A percentile compares a stretch with the other conserved stretches of the same genome.
These are phyloP conservation scores for Hirsutella minnesotensis DNA, from an alignment of 2,329 filamentous ascomycete genomes.

Conservation along the genomic window DNA sequence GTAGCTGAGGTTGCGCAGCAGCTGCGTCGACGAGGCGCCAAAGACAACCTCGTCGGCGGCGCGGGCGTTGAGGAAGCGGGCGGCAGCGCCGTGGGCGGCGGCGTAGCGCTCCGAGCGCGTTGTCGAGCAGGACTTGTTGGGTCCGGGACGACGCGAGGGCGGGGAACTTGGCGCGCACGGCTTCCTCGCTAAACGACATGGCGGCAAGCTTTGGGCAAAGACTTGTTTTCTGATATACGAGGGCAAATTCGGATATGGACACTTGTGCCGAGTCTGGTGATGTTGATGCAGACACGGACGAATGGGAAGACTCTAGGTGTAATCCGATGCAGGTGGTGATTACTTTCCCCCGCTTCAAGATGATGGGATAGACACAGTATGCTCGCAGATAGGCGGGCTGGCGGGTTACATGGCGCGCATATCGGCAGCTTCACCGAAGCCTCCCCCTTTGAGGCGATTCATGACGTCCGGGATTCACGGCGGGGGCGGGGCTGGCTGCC, in stretches of 20 bases:
- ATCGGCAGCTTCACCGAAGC: too few species aligned
- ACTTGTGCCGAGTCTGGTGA: too few species aligned
- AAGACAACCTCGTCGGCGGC: conserved; percentile 56
- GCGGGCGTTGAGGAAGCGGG: conserved; percentile 57
- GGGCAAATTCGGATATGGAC: neutral
- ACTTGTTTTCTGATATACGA: neutral
- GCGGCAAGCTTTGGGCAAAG: neutral
- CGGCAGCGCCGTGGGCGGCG: conserved; percentile 51
- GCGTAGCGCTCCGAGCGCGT: conserved; percentile 54
- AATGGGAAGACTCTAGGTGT: too few species aligned
- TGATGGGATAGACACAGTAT: too few species aligned
- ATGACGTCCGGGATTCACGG: too few species aligned
- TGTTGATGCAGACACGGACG: too few species aligned
- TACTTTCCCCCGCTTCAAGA: too few species aligned
- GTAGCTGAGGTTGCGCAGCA: conserved; percentile 58
- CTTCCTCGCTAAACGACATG: neutral
- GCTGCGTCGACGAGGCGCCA: conserved; percentile 63
- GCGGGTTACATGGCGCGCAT: too few species aligned
- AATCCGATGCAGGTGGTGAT: too few species aligned
- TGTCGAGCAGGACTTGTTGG: conserved; percentile 62
- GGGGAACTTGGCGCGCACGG: conserved; percentile 48
- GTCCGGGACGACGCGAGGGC: conserved; percentile 30
- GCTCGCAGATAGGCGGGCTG: too few species aligned
- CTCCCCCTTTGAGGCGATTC: too few species aligned
- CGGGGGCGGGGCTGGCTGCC: too few species aligned